phyloP scores from a whole-genome alignment of 1,139 yeast species.

The Lodderomyces theae region DNA sequence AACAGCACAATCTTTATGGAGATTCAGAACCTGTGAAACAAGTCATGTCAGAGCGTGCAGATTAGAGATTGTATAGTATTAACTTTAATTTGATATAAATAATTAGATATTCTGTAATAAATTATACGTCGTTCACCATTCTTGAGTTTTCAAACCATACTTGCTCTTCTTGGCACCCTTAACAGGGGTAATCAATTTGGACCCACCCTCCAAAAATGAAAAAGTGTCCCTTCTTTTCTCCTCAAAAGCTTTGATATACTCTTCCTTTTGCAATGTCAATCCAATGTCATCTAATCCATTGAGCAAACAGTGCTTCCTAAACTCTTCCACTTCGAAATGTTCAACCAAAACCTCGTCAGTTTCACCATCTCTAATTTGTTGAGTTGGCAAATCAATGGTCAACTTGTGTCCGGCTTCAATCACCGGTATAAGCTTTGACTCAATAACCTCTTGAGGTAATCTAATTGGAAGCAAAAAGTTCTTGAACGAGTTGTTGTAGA shows the following conservation, averaged over 20 bases:
- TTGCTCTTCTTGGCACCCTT: slow-evolving; percentile 67
- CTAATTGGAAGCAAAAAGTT: slow-evolving; percentile 92
- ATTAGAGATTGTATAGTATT: slow-evolving; percentile 18
- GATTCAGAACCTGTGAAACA: slow-evolving; percentile 93
- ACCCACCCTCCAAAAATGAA: slow-evolving; percentile 90
- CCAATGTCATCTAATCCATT: slow-evolving; percentile 98
- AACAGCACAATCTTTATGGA: slow-evolving; percentile 83
- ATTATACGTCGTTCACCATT: slow-evolving; percentile 49
- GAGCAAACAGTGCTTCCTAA: slow-evolving; percentile 90
- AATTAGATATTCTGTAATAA: neutral
- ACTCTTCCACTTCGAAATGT: slow-evolving; percentile 80
- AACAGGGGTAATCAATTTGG: slow-evolving; percentile 63
- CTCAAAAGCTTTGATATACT: slow-evolving; percentile 71
- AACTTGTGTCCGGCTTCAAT: slow-evolving; percentile 71
- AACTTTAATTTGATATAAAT: neutral
- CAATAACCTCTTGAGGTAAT: slow-evolving; percentile 71
- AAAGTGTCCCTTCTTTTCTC: slow-evolving; percentile 69
- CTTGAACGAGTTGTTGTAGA: slow-evolving; percentile 94
- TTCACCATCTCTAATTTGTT: slow-evolving; percentile 66
- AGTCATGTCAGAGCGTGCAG: slow-evolving; percentile 62
- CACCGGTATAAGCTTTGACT: slow-evolving; percentile 68
- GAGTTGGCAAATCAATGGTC: slow-evolving; percentile 82
- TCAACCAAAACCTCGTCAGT: slow-evolving; percentile 73
- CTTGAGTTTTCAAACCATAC: slow-evolving; percentile 71
- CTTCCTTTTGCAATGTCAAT: slow-evolving; percentile 86